These are phyloP conservation scores for Phytophthora aleatoria DNA, from an alignment of 352 stramenopile species.

Conservation along the genomic window DNA sequence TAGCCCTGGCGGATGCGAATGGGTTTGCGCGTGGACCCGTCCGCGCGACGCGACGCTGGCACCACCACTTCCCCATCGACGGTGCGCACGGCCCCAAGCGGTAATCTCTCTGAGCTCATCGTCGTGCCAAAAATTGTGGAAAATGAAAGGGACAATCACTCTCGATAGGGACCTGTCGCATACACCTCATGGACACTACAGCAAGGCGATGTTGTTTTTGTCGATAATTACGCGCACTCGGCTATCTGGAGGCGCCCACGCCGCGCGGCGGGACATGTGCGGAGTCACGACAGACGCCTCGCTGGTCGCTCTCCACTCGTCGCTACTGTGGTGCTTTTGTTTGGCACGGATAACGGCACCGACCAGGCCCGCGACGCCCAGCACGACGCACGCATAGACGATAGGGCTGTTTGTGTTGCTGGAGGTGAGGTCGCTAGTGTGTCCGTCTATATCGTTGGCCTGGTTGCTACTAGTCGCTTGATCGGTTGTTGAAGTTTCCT, in stretches of 20 bases:
- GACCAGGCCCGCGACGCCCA: conserved; percentile 31
- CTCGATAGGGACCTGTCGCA: not conserved
- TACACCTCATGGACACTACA: conserved; percentile 11
- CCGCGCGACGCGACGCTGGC: conserved; percentile 58
- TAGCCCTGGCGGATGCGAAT: conserved; percentile 86
- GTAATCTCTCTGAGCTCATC: conserved; percentile 35
- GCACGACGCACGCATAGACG: conserved; percentile 41
- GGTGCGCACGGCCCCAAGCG: conserved; percentile 66
- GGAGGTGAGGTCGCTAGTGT: not conserved
- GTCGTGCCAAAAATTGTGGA: not conserved
- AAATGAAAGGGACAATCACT: conserved; percentile 8
- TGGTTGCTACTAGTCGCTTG: conserved; percentile 2
- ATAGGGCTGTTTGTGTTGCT: conserved; percentile 17
- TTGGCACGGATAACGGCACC: conserved; percentile 24
- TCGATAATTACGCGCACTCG: conserved; percentile 30
- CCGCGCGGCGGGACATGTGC: not conserved
- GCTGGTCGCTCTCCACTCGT: conserved; percentile 7
- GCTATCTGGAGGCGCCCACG: conserved; percentile 12
- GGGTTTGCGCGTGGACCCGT: conserved; percentile 78
- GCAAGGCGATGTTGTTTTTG: conserved; percentile 22
- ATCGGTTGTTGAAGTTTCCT: conserved; percentile 17
- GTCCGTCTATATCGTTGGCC: not conserved
- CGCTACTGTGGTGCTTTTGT: conserved; percentile 12
- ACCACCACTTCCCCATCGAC: conserved; percentile 70
- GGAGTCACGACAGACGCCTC: conserved; percentile 4